Evolutionary conservation across 2,329 filamentous ascomycete genomes (phyloP).

Genomic region (Xylariaceae sp.): DNA sequence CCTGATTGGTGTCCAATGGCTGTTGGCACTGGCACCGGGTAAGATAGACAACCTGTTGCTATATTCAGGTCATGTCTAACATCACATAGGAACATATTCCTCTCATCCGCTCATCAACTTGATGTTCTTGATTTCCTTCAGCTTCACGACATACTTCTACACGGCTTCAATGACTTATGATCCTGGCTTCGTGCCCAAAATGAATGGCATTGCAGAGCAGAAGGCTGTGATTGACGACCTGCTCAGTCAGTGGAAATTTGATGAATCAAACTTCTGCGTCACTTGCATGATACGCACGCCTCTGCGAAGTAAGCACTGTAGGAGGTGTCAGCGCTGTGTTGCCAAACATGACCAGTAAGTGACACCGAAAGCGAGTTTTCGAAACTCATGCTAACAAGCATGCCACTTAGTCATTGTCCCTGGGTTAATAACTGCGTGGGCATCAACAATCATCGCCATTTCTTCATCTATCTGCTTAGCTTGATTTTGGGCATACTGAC

Average conservation of each 20-base stretch:
- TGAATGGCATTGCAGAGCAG: constrained; percentile 84
- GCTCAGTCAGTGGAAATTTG: constrained; percentile 81
- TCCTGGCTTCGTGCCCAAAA: constrained; percentile 89
- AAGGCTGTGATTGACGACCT: constrained; percentile 86
- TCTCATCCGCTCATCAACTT: constrained; percentile 73
- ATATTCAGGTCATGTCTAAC: constrained; percentile 29
- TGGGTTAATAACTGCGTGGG: constrained; percentile 98
- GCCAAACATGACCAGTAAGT: constrained; percentile 95
- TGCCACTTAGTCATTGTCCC: constrained; percentile 72
- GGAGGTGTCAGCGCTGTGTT: constrained; percentile 85
- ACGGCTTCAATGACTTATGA: constrained; percentile 80
- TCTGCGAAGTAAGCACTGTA: constrained; percentile 92
- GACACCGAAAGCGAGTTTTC: background rate
- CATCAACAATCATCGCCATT: constrained; percentile 93
- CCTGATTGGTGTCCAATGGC: constrained; percentile 73
- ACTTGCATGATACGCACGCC: constrained; percentile 93
- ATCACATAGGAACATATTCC: constrained; percentile 58
- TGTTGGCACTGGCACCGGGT: constrained; percentile 72
- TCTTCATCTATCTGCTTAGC: constrained; percentile 82
- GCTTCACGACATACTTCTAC: constrained; percentile 81
- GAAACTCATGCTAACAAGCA: constrained; percentile 21
- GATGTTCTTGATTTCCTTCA: constrained; percentile 63
- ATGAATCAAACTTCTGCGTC: constrained; percentile 91
- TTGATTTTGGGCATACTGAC: constrained; percentile 72
- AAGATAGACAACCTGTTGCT: constrained; percentile 29